Base-by-base conservation (phyloP, 768 basidiomycete genomes). In the Collybia nuda region DNA sequence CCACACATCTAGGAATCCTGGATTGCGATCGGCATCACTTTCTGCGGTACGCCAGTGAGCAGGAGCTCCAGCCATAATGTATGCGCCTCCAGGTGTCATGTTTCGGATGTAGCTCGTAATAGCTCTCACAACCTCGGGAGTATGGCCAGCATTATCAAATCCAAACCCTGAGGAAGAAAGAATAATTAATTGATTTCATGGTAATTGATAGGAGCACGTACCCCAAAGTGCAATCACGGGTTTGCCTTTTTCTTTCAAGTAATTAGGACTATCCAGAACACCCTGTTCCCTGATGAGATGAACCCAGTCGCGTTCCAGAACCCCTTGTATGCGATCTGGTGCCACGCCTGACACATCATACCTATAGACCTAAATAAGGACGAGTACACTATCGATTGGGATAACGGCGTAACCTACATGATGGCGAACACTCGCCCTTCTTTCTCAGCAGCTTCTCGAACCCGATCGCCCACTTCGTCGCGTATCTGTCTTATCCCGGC, bases 301-400 rank as follows among this genome's bases (percentile, higher is more conserved):
- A 5, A 66, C 58, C 86, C 88, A 90, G 65, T 93, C 91, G 40
- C 77, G 75, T 56, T 87, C 79, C 14, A 93, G 65, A 39, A 90
- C 73, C 6, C 69, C 68, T 46, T 80, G 81, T n/a, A 93, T 78
- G 47, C 82, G 81, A 48, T 86, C 81, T 5, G 85, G 73, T 19
- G 85, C 68, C n/a, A 92, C 83, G 17, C 88, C 87, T 7, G 88
- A 80, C 2, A 93, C 83, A 63, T 93, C 90, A 62, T 93, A 92
- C 89, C 90, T 91, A 50, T 8, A 22, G 40, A 36, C 18, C 35
- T 8, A 36, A 15, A n/a, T 14, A 47, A 38, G 44, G 54, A 44
- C 40, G 18, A 11, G 35, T 37, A 39, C 38, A 51, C 47, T 11
- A 11, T 38, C 19, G 56, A 40, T 37, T 9, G 41, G 24, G 40